Conservation (phyloP, 2,329 filamentous ascomycete genomes). For the Teratosphaeria epicoccoides region DNA sequence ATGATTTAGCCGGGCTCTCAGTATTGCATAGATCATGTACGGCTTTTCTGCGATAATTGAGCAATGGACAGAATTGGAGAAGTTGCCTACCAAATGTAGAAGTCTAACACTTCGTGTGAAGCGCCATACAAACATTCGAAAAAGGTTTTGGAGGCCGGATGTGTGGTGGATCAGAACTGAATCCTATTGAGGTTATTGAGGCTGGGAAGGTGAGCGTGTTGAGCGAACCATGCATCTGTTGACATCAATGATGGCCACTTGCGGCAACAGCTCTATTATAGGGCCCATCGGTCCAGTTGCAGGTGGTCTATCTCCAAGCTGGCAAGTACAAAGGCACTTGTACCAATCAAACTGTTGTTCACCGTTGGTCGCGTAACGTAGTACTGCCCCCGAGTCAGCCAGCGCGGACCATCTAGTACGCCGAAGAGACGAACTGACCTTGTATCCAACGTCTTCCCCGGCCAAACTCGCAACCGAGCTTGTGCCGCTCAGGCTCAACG, state of each 20-base stretch:
- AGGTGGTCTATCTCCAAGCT: conserved; percentile 24
- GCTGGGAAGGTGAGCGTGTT: too few species aligned
- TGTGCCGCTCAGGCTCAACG: conserved; percentile 30
- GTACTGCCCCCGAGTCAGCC: conserved; percentile 25
- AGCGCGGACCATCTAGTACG: neutral
- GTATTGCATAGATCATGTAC: neutral
- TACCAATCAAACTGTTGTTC: conserved; percentile 31
- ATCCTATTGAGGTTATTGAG: too few species aligned
- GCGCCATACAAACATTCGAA: too few species aligned
- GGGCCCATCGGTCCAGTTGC: neutral
- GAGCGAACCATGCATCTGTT: too few species aligned
- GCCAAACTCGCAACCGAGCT: conserved; percentile 44
- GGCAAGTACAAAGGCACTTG: conserved; percentile 32
- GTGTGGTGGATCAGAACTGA: too few species aligned
- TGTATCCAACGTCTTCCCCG: conserved; percentile 37
- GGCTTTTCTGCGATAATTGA: too few species aligned
- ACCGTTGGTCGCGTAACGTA: conserved; percentile 32
- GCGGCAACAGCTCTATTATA: neutral
- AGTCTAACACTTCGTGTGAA: too few species aligned
- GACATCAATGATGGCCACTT: too few species aligned
- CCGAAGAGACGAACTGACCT: conserved; percentile 28
- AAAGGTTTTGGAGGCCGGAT: too few species aligned
- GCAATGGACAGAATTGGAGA: too few species aligned
- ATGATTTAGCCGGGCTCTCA: too few species aligned
- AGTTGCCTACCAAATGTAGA: too few species aligned